Conservation (phyloP, 129 eudicot genomes). For the Helianthus annuus region DNA sequence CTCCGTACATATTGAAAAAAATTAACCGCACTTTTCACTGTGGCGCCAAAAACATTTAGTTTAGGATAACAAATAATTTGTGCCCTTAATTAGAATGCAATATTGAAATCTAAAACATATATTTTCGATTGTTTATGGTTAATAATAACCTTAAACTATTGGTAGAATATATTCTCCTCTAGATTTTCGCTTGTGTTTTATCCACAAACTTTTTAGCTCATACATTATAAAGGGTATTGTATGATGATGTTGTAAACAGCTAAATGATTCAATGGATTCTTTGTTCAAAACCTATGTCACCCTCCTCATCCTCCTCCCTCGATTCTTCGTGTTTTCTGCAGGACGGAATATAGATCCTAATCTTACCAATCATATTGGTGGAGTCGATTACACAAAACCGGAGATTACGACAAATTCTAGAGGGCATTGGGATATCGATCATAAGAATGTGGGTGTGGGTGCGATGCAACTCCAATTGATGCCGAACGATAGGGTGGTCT, state of each 20-base stretch:
- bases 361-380: not conserved
- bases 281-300: constrained; percentile 15
- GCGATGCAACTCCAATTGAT: constrained; percentile 88
- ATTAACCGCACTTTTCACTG: not conserved
- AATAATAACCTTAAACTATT: constrained; percentile 21
- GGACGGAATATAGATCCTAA: constrained; percentile 22
- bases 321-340: not conserved
- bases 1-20: not conserved
- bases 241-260: constrained; percentile 9
- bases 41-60: not conserved
- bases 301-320: constrained; percentile 20
- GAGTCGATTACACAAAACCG: constrained; percentile 26
- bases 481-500: constrained; percentile 64
- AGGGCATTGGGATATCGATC: constrained; percentile 50
- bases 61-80: not conserved
- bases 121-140: not conserved
- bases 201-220: constrained; percentile 22
- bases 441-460: constrained; percentile 53
- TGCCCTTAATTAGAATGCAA: not conserved
- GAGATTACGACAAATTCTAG: constrained; percentile 22
- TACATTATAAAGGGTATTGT: constrained; percentile 25
- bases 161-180: constrained; percentile 18
- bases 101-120: not conserved
- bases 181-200: not conserved
- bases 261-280: constrained; percentile 29